Evolutionary conservation across 2,329 filamentous ascomycete genomes (phyloP), one percentile per base, ranked within the genome.

Genomic region (Aspergillus arachidicola): DNA sequence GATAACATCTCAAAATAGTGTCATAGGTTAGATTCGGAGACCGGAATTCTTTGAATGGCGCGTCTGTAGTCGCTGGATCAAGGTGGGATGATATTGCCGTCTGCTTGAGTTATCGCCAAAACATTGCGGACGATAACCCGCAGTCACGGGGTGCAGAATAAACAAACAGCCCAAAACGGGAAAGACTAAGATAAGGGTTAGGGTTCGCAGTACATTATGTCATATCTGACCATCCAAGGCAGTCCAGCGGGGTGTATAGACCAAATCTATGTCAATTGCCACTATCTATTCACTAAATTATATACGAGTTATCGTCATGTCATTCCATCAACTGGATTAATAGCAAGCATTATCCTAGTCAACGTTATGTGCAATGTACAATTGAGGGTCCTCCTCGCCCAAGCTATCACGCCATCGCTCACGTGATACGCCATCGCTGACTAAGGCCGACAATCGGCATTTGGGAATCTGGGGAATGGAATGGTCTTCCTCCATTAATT

Each of bases 161-260:
- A 79, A 77, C 76, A 78, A 78, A 77, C 73, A 75, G 68, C 73
- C 73, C 72, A 74, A 55, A 76, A 76, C 70, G 65, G 76, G 77
- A 72, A 71, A 51, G 68, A 66, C 58, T 55, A 21, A 60, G 75
- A 77, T 78, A 78, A 77, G 73, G 69, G 70, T 65, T 74, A 69
- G 64, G 63, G 67, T 60, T 65, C 26, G 28, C 12, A n/a, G 16
- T 3, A n/a, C 4, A 32, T 32, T 51, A 51, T 51, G 28, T 51
- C 48, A 51, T 51, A 0, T 32, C 28, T 26, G 19, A 26, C 21
- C 12, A 28, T 28, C 5, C 14, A 19, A 48, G 21, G 45, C 45
- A 46, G 21, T 23, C 23, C 12, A 23, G 38, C 9, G 16, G 38
- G 36, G 16, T 41, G 7, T 10, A 41, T 41, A 4, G 16, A n/a